Conservation (phyloP, 2,329 filamentous ascomycete species). For the Aspergillus sp. region DNA sequence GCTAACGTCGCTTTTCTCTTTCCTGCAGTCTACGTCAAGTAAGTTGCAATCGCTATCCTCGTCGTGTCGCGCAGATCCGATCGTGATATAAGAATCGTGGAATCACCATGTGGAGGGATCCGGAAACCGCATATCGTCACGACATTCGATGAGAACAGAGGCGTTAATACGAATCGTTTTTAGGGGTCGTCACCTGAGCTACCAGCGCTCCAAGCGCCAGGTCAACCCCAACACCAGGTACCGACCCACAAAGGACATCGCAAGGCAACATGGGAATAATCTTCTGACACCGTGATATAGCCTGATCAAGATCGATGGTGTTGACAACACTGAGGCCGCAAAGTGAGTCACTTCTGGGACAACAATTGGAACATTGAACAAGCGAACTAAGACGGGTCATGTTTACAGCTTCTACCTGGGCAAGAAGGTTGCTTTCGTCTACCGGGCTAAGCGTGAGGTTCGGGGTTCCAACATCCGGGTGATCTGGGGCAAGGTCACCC, state of each 20-base stretch:
- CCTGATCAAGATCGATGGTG: conserved; percentile 98
- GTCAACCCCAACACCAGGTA: conserved; percentile 78
- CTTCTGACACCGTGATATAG: conserved; percentile 42
- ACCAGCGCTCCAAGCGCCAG: conserved; percentile 91
- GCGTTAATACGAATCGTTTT: conserved; percentile 33
- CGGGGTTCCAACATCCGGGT: conserved; percentile 98
- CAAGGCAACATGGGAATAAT: conserved; percentile 9
- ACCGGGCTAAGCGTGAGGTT: conserved; percentile 91
- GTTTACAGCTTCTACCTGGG: conserved; percentile 79
- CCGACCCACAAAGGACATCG: conserved; percentile 14
- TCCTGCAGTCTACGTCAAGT: conserved; percentile 80
- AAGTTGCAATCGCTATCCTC: conserved; percentile 50
- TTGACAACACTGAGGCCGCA: conserved; percentile 84
- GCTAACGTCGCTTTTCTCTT: conserved; percentile 30
- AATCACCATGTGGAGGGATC: conserved; percentile 5
- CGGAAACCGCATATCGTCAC: conserved; percentile 10
- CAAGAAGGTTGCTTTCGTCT: conserved; percentile 99
- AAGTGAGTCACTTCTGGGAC: conserved; percentile 54
- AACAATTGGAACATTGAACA: conserved; percentile 1
- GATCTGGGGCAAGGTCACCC: conserved; percentile 98
- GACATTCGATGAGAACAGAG: conserved; percentile 15
- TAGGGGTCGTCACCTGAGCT: conserved; percentile 97
- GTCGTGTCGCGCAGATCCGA: conserved; percentile 22
- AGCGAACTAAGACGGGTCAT: conserved; percentile 19
- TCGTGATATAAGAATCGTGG: conserved; percentile 11